These are phyloP conservation scores for Ephemerocybe angulata DNA, from an alignment of 768 basidiomycete species.

Conservation along the genomic window DNA sequence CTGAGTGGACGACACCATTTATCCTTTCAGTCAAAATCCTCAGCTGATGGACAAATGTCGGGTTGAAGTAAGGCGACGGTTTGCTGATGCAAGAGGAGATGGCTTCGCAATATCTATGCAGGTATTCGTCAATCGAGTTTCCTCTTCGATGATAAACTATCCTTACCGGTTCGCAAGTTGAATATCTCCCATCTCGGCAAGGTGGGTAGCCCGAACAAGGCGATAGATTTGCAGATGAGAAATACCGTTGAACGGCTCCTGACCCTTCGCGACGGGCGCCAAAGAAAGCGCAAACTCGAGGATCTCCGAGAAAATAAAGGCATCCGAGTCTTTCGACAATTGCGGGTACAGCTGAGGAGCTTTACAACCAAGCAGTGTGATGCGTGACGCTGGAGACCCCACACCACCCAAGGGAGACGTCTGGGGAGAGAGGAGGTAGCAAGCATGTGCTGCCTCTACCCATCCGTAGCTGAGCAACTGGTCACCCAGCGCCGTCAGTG, in stretches of 20 bases:
- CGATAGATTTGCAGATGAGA: slow-evolving; percentile 87
- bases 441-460: slow-evolving; percentile 85
- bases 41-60: slow-evolving; percentile 66
- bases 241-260: slow-evolving; percentile 79
- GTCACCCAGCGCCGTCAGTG: slow-evolving; percentile 83
- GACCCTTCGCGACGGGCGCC: slow-evolving; percentile 69
- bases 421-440: slow-evolving; percentile 84
- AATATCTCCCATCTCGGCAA: slow-evolving; percentile 81
- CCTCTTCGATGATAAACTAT: background rate
- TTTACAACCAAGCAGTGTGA: slow-evolving; percentile 70
- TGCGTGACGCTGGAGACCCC: slow-evolving; percentile 62
- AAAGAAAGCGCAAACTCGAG: slow-evolving; percentile 87
- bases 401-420: slow-evolving; percentile 70
- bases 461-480: slow-evolving; percentile 68
- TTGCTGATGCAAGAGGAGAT: slow-evolving; percentile 65
- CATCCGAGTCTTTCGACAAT: slow-evolving; percentile 65
- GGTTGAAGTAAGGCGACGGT: slow-evolving; percentile 63
- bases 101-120: slow-evolving; percentile 84
- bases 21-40: slow-evolving; percentile 79
- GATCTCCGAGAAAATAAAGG: slow-evolving; percentile 84
- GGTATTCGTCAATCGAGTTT: background rate
- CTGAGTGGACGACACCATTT: slow-evolving; percentile 63
- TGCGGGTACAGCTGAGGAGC: slow-evolving; percentile 48
- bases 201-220: slow-evolving; percentile 66
- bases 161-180: slow-evolving; percentile 70